These are phyloP conservation scores for Sugiyamaella boreocaroliniensis DNA, from an alignment of 805 yeast genomes.

Conservation along the genomic window DNA sequence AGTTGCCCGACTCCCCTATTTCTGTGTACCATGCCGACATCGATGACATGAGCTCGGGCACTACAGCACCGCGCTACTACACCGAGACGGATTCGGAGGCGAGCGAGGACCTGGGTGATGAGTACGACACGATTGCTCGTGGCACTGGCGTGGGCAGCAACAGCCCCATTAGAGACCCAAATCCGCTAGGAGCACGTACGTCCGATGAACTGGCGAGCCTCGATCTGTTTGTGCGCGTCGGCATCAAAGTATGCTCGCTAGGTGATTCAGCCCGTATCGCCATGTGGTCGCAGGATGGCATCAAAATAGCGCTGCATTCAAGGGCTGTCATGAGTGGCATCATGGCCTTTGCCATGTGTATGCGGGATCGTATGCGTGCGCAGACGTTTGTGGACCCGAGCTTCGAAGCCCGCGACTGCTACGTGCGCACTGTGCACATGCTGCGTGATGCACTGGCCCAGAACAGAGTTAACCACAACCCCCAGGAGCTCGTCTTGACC, in stretches of 20 bases:
- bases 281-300: background rate
- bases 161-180: background rate
- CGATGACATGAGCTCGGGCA: no score
- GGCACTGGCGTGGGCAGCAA: no score
- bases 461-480: slow-evolving; percentile 1
- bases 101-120: no score
- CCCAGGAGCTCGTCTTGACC: slow-evolving; percentile 2
- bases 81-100: no score
- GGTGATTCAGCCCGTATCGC: background rate
- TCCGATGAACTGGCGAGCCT: background rate
- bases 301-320: background rate
- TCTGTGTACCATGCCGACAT: no score
- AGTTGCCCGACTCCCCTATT: no score
- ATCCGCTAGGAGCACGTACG: background rate
- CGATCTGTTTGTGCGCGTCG: background rate
- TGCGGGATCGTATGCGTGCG: background rate
- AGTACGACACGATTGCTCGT: no score
- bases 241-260: background rate
- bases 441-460: slow-evolving; percentile 2
- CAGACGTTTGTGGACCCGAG: background rate
- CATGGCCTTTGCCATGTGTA: background rate
- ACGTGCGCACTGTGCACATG: background rate
- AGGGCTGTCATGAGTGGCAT: slow-evolving; percentile 4
- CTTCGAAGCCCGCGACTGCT: background rate
- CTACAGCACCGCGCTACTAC: no score